Conservation (phyloP, 176 grass and related monocot genomes). For the Paspalum notatum region DNA sequence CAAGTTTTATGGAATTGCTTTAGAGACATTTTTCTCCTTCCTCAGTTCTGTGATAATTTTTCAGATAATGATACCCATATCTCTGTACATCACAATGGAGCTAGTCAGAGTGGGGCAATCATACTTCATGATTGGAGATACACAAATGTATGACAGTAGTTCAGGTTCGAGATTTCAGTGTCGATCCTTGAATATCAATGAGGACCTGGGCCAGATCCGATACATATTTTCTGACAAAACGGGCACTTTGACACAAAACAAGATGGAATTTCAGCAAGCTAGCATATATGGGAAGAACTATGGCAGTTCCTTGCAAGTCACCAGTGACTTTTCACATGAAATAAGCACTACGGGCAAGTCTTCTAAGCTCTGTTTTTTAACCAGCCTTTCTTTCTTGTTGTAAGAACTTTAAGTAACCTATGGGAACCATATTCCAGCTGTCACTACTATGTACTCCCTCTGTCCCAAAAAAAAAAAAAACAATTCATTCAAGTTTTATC, state of each 20-base stretch:
- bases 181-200: slow-evolving; percentile 98
- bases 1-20: slow-evolving; percentile 85
- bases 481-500: too few species aligned
- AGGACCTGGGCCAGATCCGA: slow-evolving; percentile 93
- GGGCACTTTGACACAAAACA: slow-evolving; percentile 94
- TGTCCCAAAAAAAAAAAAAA: too few species aligned
- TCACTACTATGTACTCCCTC: not conserved
- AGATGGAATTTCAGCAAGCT: slow-evolving; percentile 94
- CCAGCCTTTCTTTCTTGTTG: not conserved
- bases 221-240: slow-evolving; percentile 99
- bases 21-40: slow-evolving; percentile 99
- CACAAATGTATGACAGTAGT: slow-evolving; percentile 82
- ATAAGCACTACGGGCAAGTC: slow-evolving; percentile 81
- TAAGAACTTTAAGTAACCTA: slow-evolving; percentile 6
- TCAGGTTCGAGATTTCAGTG: slow-evolving; percentile 99
- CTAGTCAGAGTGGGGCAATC: slow-evolving; percentile 91
- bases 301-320: slow-evolving; percentile 71
- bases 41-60: slow-evolving; percentile 99
- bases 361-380: slow-evolving; percentile 32
- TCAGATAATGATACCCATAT: slow-evolving; percentile 99
- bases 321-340: slow-evolving; percentile 58
- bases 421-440: not conserved
- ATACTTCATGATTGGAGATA: slow-evolving; percentile 99
- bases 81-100: slow-evolving; percentile 99
- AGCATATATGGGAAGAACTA: slow-evolving; percentile 92